Base-by-base conservation (phyloP, 116 monocot genomes). In the Dioscorea cayenensis region DNA sequence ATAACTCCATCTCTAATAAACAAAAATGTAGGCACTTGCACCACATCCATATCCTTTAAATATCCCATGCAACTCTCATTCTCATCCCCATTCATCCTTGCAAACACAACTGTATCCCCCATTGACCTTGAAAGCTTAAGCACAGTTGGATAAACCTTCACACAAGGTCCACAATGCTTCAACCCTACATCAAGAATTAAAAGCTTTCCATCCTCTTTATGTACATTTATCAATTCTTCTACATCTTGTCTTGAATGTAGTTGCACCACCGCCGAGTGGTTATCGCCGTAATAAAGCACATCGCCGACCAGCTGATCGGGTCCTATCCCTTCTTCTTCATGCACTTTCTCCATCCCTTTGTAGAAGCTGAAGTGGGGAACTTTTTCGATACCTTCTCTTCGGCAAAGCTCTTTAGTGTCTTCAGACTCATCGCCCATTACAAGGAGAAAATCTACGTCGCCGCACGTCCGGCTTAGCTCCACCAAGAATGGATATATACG, bases 151-250 rank as follows among this genome's bases (percentile, higher is more conserved):
- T 96, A 96, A 5, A 96, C 95, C 90, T 92, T 96, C 49, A 90
- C 95, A 80, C 95, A 95, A 17, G 95, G 95, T 28, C 95, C 95
- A 81, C 95, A 95, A 69, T 87, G 81, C 87, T 95, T 95, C 67
- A 95, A 82, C 17, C 95, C 92, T 8, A 95, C 95, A 84, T 95
- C 92, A 37, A 95, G 80, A 36, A 95, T 92, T 58, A 94, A 38
- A 66, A 95, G 82, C 77, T 85, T 83, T 22, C 83, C 85, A 27
- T 77, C 80, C 1, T 21, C 77, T 28, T 43, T 65, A 75, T 87
- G 77, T 74, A 67, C 65, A 13, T 5, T 25, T 7, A 96, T 85
- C 51, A 92, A 82, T 4, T 63, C 66, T 80, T 90, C 89, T 13
- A 80, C 90, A 66, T 96, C 92, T 11, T 36, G 74, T 14, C 87